A percentile compares a stretch with the other conserved stretches of the same genome.
These are phyloP conservation scores for Starmera caribaea DNA, from an alignment of 805 yeast genomes.

Conservation along the genomic window DNA sequence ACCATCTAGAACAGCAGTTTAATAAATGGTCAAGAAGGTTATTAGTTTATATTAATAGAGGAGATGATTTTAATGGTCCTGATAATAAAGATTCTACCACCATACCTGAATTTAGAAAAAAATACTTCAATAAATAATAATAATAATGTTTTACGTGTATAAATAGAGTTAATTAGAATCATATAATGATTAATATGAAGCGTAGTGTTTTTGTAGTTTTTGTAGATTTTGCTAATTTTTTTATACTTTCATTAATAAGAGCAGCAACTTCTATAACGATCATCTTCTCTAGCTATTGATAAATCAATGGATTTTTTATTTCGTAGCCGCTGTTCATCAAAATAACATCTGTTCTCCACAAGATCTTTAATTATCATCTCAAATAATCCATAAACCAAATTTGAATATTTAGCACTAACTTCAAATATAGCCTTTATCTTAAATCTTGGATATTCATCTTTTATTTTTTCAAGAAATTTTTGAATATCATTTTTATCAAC, in stretches of 20 bases:
- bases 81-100: constrained; percentile 25
- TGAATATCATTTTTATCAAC: constrained; percentile 31
- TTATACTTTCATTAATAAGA: constrained; percentile 7
- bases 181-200: too few relatives aligned
- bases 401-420: constrained; percentile 35
- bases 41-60: constrained; percentile 67
- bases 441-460: constrained; percentile 20
- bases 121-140: constrained; percentile 9
- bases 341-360: constrained; percentile 30
- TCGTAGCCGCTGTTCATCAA: constrained; percentile 18
- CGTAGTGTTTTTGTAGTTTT: too few relatives aligned
- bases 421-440: constrained; percentile 33
- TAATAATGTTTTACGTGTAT: too few relatives aligned
- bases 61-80: constrained; percentile 41
- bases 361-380: constrained; percentile 29
- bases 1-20: constrained; percentile 78
- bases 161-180: too few relatives aligned
- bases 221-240: too few relatives aligned
- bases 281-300: constrained; percentile 13
- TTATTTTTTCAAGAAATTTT: constrained; percentile 20
- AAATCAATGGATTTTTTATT: constrained; percentile 19
- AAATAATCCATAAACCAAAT: constrained; percentile 28
- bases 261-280: constrained; percentile 14
- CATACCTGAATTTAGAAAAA: constrained; percentile 18
- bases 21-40: constrained; percentile 89